A percentile compares a stretch with the other conserved stretches of the same genome.
Evolutionary conservation across 23 red algal species (phyloP).

Genomic region (Gracilaria gracilis): DNA sequence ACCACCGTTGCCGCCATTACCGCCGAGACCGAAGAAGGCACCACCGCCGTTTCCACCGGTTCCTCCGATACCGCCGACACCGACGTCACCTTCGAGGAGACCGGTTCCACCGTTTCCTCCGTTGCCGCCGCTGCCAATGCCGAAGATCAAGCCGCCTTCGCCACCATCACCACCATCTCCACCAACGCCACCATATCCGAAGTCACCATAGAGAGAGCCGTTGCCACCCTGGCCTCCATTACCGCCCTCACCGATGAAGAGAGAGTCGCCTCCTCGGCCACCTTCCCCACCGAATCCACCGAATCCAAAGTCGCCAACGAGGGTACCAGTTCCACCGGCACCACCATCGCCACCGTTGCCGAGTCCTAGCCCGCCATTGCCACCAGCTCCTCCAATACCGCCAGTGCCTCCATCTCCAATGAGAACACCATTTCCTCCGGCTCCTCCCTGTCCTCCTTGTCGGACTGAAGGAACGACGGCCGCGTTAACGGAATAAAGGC

Average conservation of each 20-base stretch:
- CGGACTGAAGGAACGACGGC: background rate
- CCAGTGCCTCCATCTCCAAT: background rate
- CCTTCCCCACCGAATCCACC: constrained; percentile 6
- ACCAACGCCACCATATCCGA: constrained; percentile 12
- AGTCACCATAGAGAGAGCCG: background rate
- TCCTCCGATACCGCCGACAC: constrained; percentile 6
- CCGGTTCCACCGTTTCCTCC: background rate
- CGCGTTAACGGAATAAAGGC: background rate
- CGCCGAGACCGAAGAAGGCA: constrained; percentile 9
- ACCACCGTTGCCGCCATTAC: background rate
- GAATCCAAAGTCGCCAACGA: background rate
- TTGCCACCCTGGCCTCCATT: background rate
- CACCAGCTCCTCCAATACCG: background rate
- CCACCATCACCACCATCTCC: constrained; percentile 1
- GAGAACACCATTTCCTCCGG: background rate
- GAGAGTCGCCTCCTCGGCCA: background rate
- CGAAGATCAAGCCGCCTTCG: constrained; percentile 12
- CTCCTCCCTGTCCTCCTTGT: background rate
- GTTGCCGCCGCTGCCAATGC: constrained; percentile 15
- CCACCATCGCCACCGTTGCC: background rate
- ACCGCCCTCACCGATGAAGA: constrained; percentile 9
- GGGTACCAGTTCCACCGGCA: background rate
- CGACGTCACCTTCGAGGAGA: constrained; percentile 21
- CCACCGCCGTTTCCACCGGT: background rate
- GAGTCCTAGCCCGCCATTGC: background rate